Evolutionary conservation across 108 stramenopile species (phyloP).

Genomic region (Schizochytrium sp.): DNA sequence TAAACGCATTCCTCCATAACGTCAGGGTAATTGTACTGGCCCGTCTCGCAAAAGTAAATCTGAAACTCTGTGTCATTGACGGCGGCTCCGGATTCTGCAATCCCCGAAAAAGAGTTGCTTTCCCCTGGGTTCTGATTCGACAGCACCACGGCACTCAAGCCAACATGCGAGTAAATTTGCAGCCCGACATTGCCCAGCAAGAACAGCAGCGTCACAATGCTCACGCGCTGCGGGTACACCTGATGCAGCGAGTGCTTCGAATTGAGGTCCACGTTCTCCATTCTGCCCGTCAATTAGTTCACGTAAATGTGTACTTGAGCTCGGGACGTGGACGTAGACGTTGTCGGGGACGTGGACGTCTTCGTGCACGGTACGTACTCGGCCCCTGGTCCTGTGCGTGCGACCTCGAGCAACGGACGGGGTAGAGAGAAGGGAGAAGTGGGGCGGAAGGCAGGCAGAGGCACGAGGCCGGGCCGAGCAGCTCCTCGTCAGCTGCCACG

Average conservation of each 20-base stretch:
- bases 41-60: neutral
- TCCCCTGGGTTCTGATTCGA: neutral
- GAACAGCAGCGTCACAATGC: neutral
- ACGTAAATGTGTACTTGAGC: no score
- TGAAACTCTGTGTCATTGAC: neutral
- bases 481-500: no score
- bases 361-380: no score
- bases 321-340: no score
- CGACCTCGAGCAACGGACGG: no score
- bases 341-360: no score
- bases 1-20: neutral
- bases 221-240: neutral
- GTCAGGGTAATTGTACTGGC: neutral
- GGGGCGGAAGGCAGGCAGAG: no score
- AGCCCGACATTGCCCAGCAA: neutral
- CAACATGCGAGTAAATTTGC: neutral
- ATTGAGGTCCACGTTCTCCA: neutral
- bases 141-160: neutral
- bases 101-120: neutral
- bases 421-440: no score
- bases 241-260: slow-evolving; percentile 9
- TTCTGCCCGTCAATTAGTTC: neutral
- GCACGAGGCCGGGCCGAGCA: no score
- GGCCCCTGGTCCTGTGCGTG: no score
- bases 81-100: neutral